Conservation (phyloP, 2,329 filamentous ascomycete species). For the Monosporascus sp. region DNA sequence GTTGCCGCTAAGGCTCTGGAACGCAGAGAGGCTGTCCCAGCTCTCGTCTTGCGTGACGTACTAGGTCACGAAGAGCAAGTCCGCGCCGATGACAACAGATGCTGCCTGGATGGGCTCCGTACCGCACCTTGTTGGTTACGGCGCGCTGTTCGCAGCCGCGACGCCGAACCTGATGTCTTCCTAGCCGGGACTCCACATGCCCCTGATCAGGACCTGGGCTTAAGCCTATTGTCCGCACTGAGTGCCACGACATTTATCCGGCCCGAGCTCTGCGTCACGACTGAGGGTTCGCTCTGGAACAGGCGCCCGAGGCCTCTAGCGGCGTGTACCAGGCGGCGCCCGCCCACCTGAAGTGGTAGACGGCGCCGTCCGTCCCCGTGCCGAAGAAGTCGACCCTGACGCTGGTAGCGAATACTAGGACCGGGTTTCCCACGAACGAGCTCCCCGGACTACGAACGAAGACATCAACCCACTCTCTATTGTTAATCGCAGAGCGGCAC, state of each 20-base stretch:
- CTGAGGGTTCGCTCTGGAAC: conserved; percentile 5
- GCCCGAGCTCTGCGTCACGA: conserved; percentile 3
- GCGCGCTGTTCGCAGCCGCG: conserved; percentile 10
- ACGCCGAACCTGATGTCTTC: conserved; percentile 3
- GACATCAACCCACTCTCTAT: too few relatives aligned
- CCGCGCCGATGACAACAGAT: conserved; percentile 1
- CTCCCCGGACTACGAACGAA: too few relatives aligned
- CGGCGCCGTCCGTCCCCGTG: conserved; percentile 1
- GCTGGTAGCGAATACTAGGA: neutral
- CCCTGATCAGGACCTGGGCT: conserved; percentile 1
- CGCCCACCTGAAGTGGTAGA: conserved; percentile 6
- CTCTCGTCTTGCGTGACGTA: neutral
- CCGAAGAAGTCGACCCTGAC: conserved; percentile 7
- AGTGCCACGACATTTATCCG: conserved; percentile 9
- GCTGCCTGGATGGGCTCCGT: neutral
- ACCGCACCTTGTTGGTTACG: conserved; percentile 3
- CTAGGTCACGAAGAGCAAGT: neutral
- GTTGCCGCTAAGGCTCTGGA: neutral
- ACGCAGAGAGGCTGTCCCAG: neutral
- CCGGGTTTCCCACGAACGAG: too few relatives aligned
- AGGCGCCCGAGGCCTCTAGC: conserved; percentile 2
- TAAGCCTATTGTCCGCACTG: conserved; percentile 6
- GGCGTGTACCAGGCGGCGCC: neutral
- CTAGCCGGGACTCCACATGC: conserved; percentile 4
- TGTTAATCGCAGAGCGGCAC: too few relatives aligned